Evolutionary conservation across 2,329 filamentous ascomycete genomes (phyloP), one percentile per base, ranked within the genome.

Genomic region (Fusarium devonianum): DNA sequence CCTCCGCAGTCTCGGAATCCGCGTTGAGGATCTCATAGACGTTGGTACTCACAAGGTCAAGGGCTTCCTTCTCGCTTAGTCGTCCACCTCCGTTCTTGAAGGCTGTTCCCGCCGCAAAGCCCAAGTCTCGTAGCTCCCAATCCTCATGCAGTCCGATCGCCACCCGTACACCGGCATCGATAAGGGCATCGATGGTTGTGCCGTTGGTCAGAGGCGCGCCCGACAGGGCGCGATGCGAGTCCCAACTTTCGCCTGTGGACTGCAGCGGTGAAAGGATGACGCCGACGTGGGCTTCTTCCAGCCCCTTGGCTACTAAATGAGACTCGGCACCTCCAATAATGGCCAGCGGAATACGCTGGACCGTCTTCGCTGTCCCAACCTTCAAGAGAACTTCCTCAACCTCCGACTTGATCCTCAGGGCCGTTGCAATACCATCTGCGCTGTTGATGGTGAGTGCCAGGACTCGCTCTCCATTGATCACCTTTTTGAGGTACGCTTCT

Each of bases 121-220:
- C 79, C 53, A 88, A 60, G 53, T 88, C 82, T 21, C 84, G 74
- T 4, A 86, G 76, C 40, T 82, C 64, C 83, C 82, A 88, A 58
- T 86, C 82, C 64, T 87, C 83, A 30, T 79, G 74, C 4, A 85
- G 74, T 1, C 84, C 82, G 17, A 88, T 77, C 0, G 78, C 85
- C 1, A 80, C 75, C 3, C 71, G 64, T 0, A 88, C 85, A 2
- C 84, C 85, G 0, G 84, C 84, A 7, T 78, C 76, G 1, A 85
- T 58, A 1, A 89, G 75, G 10, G 63, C 67, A 53, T 88, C 83
- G 4, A 86, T 71, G 0, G 78, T 78, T 1, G 85, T 88, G 18
- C 84, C 84, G 59, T 87, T 86, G 1, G 84, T 86, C 1, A 88
- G 74, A 1, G 86, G 86, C 5, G 85, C 85, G 2, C 86, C 86